These are phyloP conservation scores for Penstemon eatonii DNA, from an alignment of 257 asterid species.

Conservation along the genomic window DNA sequence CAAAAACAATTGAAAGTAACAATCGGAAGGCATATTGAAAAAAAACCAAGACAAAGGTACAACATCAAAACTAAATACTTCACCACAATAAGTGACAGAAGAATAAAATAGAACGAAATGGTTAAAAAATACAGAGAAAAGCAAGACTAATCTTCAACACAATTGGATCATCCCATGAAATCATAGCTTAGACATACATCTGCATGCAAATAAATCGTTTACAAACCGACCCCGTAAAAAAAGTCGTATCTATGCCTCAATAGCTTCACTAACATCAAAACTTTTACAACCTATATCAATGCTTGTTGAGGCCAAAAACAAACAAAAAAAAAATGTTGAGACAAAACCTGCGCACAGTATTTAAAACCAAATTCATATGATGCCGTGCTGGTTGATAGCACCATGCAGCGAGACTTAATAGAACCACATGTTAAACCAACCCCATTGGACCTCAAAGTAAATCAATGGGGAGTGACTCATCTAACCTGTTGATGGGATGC, in stretches of 20 bases:
- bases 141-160: slow-evolving; percentile 8
- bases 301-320: neutral
- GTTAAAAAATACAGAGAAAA: neutral
- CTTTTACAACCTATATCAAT: slow-evolving; percentile 26
- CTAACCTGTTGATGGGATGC: slow-evolving; percentile 24
- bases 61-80: too few species aligned
- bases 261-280: slow-evolving; percentile 32
- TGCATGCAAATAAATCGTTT: slow-evolving; percentile 12
- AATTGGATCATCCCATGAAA: neutral
- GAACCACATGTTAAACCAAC: too few species aligned
- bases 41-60: too few species aligned
- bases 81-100: too few species aligned
- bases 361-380: slow-evolving; percentile 19
- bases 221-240: slow-evolving; percentile 28
- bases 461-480: neutral
- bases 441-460: too few species aligned
- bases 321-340: too few species aligned
- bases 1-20: too few species aligned
- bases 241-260: slow-evolving; percentile 21
- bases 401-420: too few species aligned
- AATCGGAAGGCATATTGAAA: too few species aligned
- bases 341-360: neutral
- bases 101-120: too few species aligned
- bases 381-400: too few species aligned
- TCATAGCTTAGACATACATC: slow-evolving; percentile 23